Percentiles rank a stretch among this genome's conserved stretches.
phyloP scores from a whole-genome alignment of 805 yeast genomes.

The Sungouiella blattae region DNA sequence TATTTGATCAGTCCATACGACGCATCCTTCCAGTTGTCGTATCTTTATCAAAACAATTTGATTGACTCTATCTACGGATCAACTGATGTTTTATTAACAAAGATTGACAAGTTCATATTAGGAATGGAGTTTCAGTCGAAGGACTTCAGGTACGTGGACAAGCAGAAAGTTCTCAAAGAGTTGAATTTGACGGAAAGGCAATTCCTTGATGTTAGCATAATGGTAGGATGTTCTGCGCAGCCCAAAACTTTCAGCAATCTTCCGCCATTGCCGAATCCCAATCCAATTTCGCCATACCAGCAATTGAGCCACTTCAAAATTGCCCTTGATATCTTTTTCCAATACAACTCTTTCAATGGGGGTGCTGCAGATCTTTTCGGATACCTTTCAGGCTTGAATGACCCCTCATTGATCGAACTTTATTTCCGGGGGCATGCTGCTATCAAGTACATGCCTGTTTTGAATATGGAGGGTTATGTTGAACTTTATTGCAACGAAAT shows the following conservation, averaged over 20 bases:
- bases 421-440: slow-evolving; percentile 70
- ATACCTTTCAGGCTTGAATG: slow-evolving; percentile 44
- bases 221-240: slow-evolving; percentile 76
- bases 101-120: slow-evolving; percentile 66
- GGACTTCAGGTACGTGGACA: slow-evolving; percentile 67
- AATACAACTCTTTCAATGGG: slow-evolving; percentile 27
- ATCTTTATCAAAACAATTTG: slow-evolving; percentile 51
- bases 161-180: slow-evolving; percentile 53
- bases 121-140: slow-evolving; percentile 64
- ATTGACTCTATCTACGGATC: slow-evolving; percentile 83
- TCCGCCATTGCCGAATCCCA: slow-evolving; percentile 43
- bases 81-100: slow-evolving; percentile 67
- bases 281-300: slow-evolving; percentile 37
- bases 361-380: slow-evolving; percentile 37
- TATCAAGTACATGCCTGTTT: slow-evolving; percentile 68
- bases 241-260: slow-evolving; percentile 56
- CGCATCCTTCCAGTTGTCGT: slow-evolving; percentile 76
- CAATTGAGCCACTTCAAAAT: slow-evolving; percentile 39
- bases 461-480: slow-evolving; percentile 65
- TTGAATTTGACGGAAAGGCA: slow-evolving; percentile 60
- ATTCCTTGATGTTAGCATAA: slow-evolving; percentile 69
- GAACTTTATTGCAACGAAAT: slow-evolving; percentile 50
- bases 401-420: slow-evolving; percentile 42
- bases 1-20: slow-evolving; percentile 80
- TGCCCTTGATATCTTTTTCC: slow-evolving; percentile 37